Evolutionary conservation across 352 stramenopile genomes (phyloP).

Genomic region (Aphanomyces stellatus): DNA sequence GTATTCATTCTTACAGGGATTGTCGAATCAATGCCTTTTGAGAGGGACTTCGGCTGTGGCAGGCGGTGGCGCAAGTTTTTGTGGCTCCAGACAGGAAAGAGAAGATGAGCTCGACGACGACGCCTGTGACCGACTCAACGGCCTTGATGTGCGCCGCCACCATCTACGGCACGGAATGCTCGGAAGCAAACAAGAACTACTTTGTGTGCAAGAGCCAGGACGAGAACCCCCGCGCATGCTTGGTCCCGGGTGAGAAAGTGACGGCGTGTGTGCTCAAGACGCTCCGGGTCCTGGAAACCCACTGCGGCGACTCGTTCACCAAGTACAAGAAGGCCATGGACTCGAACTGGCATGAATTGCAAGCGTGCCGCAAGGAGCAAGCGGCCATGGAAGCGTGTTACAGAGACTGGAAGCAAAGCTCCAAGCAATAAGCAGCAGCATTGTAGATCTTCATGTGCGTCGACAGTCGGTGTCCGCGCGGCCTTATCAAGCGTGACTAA

Average conservation of each 20-base stretch:
- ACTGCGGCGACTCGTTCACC: constrained; percentile 79
- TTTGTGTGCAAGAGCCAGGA: constrained; percentile 81
- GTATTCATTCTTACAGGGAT: not conserved
- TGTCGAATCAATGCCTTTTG: too few species aligned
- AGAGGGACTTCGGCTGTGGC: too few species aligned
- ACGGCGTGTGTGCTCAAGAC: constrained; percentile 79
- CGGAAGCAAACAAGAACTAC: constrained; percentile 75
- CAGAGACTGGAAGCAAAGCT: constrained; percentile 53
- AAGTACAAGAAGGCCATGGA: constrained; percentile 84
- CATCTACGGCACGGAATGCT: constrained; percentile 75
- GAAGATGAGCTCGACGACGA: constrained; percentile 25
- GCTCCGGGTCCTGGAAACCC: constrained; percentile 65
- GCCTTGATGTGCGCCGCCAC: constrained; percentile 78
- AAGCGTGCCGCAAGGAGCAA: constrained; percentile 80
- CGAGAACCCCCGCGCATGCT: constrained; percentile 67
- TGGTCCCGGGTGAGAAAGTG: constrained; percentile 82
- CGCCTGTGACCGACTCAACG: constrained; percentile 81
- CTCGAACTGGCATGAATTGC: constrained; percentile 83
- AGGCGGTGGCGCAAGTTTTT: constrained; percentile 15
- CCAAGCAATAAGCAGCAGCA: too few species aligned
- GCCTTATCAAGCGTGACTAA: not conserved
- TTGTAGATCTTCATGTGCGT: too few species aligned
- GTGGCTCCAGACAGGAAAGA: not conserved
- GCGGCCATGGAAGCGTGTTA: constrained; percentile 78
- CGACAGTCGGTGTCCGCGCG: too few species aligned